phyloP scores from a whole-genome alignment of 2,329 filamentous ascomycete species.

The Paraphoma chrysanthemicola region DNA sequence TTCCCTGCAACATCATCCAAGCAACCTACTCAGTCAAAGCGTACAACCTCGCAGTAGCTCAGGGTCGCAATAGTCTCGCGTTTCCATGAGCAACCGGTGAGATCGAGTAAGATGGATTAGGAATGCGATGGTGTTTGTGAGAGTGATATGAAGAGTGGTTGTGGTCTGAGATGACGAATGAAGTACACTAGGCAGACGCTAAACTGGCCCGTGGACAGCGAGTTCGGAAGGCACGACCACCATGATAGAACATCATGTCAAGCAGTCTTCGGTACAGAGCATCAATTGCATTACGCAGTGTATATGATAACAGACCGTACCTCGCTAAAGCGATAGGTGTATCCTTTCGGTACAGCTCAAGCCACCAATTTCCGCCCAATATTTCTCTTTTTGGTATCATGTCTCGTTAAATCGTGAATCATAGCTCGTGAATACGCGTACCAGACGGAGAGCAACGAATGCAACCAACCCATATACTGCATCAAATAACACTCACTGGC shows the following conservation, averaged over 20 bases:
- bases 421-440: neutral
- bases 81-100: too few relatives aligned
- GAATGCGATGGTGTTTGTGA: too few relatives aligned
- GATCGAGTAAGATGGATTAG: neutral
- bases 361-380: neutral
- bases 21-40: slow-evolving; percentile 19
- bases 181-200: neutral
- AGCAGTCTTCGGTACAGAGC: neutral
- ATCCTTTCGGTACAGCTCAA: too few relatives aligned
- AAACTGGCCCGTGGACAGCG: neutral
- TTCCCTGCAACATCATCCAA: slow-evolving; percentile 20
- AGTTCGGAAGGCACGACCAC: neutral
- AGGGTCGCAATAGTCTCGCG: too few relatives aligned
- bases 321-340: too few relatives aligned
- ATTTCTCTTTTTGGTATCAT: neutral
- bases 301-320: too few relatives aligned
- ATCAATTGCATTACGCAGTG: too few relatives aligned
- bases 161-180: neutral
- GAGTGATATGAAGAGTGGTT: neutral
- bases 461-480: too few relatives aligned
- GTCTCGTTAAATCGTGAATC: neutral
- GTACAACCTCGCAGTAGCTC: slow-evolving; percentile 9
- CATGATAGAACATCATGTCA: neutral
- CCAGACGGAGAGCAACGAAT: too few relatives aligned
- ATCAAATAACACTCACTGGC: slow-evolving; percentile 28